These are phyloP conservation scores for Epichloe glyceriae DNA, from an alignment of 2,329 filamentous ascomycete genomes.

Conservation along the genomic window DNA sequence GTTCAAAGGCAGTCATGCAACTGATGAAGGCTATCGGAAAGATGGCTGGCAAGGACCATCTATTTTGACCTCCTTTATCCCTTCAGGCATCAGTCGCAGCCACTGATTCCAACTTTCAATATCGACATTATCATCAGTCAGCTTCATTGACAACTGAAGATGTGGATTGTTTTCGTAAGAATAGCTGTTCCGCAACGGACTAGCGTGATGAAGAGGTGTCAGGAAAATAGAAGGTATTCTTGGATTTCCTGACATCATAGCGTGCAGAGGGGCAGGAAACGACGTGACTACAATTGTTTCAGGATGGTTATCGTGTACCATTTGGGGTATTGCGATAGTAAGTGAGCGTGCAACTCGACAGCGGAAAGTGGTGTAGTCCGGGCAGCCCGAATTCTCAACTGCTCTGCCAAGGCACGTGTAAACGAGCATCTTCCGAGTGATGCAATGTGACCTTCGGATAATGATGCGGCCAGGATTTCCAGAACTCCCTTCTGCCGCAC, in stretches of 20 bases:
- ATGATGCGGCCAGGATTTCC: slow-evolving; percentile 42
- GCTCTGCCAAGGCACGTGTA: slow-evolving; percentile 35
- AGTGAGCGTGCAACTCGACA: slow-evolving; percentile 39
- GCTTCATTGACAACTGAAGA: slow-evolving; percentile 35
- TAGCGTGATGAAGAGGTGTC: slow-evolving; percentile 33
- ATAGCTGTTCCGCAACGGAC: slow-evolving; percentile 23
- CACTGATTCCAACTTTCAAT: slow-evolving; percentile 44
- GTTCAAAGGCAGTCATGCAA: no score
- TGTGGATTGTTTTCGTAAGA: slow-evolving; percentile 33
- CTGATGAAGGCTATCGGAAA: slow-evolving; percentile 9
- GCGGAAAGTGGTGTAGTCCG: slow-evolving; percentile 35
- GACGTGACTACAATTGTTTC: slow-evolving; percentile 34
- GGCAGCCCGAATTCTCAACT: slow-evolving; percentile 33
- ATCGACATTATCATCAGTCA: slow-evolving; percentile 38
- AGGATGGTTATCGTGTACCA: slow-evolving; percentile 35
- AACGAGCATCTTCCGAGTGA: slow-evolving; percentile 38
- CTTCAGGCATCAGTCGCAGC: slow-evolving; percentile 44
- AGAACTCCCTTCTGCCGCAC: slow-evolving; percentile 39
- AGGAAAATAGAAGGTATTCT: slow-evolving; percentile 43
- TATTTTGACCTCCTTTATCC: slow-evolving; percentile 41
- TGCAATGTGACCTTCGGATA: slow-evolving; percentile 37
- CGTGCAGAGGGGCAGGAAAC: slow-evolving; percentile 40
- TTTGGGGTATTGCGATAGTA: slow-evolving; percentile 37
- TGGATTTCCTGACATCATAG: slow-evolving; percentile 41
- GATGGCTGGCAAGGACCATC: slow-evolving; percentile 32